phyloP scores from a whole-genome alignment of 2,329 filamentous ascomycete species.

The Dactylella cylindrospora region DNA sequence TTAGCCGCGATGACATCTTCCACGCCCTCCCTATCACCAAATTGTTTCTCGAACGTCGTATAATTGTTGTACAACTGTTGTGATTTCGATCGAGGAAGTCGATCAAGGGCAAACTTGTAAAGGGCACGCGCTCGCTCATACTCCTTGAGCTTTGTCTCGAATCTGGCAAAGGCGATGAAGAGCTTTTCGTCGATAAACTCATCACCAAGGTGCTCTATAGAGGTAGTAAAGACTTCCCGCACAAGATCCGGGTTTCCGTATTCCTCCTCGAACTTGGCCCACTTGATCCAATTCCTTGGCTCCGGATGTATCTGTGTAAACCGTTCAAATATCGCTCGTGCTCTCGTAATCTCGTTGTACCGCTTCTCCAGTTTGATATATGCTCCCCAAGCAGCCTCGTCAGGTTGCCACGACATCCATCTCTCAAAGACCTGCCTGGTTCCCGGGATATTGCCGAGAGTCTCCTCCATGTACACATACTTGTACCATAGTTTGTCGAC shows the following conservation, averaged over 20 bases:
- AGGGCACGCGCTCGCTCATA: constrained; percentile 91
- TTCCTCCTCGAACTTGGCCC: constrained; percentile 96
- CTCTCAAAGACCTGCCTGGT: constrained; percentile 93
- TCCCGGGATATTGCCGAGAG: constrained; percentile 87
- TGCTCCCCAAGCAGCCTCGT: constrained; percentile 90
- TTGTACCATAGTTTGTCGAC: constrained; percentile 99
- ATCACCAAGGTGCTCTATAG: constrained; percentile 85
- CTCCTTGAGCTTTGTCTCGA: constrained; percentile 91
- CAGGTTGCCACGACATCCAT: constrained; percentile 98
- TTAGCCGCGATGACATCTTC: constrained; percentile 97
- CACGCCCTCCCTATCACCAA: constrained; percentile 86
- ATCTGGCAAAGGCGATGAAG: constrained; percentile 93
- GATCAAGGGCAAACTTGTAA: constrained; percentile 93
- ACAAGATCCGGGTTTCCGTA: constrained; percentile 89
- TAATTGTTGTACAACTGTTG: constrained; percentile 86
- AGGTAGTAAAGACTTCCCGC: constrained; percentile 83
- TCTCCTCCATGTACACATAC: constrained; percentile 98
- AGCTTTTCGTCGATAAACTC: constrained; percentile 95
- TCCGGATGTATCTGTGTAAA: constrained; percentile 94
- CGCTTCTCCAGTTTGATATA: constrained; percentile 98
- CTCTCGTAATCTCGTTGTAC: constrained; percentile 86
- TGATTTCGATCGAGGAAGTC: constrained; percentile 83
- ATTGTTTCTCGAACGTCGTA: constrained; percentile 97
- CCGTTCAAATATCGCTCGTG: constrained; percentile 82
- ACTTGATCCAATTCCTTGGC: constrained; percentile 97